A percentile compares a stretch with the other conserved stretches of the same genome.
Conservation (phyloP, 306 rosid species). For the Pyrus communis region DNA sequence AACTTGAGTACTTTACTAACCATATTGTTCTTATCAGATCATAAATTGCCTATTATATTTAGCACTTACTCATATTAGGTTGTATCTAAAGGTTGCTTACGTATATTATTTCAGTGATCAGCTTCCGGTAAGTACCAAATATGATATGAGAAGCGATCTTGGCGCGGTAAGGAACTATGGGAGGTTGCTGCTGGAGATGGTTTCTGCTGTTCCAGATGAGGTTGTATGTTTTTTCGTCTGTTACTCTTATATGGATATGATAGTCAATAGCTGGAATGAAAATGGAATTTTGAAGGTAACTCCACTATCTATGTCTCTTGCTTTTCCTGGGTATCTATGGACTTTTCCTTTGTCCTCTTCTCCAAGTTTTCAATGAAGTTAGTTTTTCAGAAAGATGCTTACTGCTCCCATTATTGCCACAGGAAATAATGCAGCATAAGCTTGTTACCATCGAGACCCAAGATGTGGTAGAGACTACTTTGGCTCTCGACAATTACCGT, state of each 20-base stretch:
- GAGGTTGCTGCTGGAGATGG: conserved; percentile 92
- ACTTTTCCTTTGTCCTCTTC: not conserved
- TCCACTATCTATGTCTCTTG: conserved; percentile 1
- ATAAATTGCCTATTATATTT: not conserved
- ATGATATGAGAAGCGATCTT: conserved; percentile 96
- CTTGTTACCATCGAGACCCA: conserved; percentile 92
- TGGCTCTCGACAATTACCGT: conserved; percentile 93
- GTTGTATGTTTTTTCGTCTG: conserved; percentile 89
- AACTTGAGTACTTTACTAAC: not conserved
- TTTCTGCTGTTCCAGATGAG: conserved; percentile 92
- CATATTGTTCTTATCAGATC: not conserved
- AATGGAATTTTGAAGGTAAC: conserved; percentile 80
- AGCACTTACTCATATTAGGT: not conserved
- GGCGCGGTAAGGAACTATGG: conserved; percentile 95
- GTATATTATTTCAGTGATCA: conserved; percentile 67
- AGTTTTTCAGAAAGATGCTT: conserved; percentile 11
- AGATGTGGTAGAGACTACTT: conserved; percentile 91
- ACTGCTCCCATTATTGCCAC: conserved; percentile 14
- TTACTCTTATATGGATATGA: conserved; percentile 95
- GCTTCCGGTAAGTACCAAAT: conserved; percentile 93
- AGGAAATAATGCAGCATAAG: conserved; percentile 99
- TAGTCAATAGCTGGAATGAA: conserved; percentile 91
- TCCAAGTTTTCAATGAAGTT: not conserved
- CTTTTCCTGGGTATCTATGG: not conserved
- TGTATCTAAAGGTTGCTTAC: not conserved